Evolutionary conservation across 495 filamentous ascomycete species (phyloP).

Genomic region (Jackrogersella minutella): DNA sequence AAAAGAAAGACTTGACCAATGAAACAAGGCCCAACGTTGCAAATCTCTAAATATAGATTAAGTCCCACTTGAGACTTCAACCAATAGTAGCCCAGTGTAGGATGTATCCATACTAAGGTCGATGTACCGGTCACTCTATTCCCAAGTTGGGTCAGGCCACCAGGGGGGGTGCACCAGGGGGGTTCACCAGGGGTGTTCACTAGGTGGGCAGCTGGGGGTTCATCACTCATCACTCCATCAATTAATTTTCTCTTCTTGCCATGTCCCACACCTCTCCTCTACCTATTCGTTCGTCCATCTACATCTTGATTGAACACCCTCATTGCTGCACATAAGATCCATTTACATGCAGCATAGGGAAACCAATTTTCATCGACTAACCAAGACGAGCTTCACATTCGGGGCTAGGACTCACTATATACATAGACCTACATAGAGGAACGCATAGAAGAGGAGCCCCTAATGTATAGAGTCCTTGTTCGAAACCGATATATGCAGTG

Average conservation of each 20-base stretch:
- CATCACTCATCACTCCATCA: slow-evolving; percentile 10
- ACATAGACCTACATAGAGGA: background rate
- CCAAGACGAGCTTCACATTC: slow-evolving; percentile 4
- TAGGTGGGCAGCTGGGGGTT: too few species aligned
- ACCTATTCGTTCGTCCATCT: slow-evolving; percentile 21
- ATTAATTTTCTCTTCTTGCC: slow-evolving; percentile 8
- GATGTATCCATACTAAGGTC: slow-evolving; percentile 5
- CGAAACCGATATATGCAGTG: slow-evolving; percentile 2
- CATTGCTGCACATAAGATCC: slow-evolving; percentile 1
- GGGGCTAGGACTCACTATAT: background rate
- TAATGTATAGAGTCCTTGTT: background rate
- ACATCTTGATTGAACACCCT: slow-evolving; percentile 17
- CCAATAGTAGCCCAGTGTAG: slow-evolving; percentile 22
- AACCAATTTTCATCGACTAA: slow-evolving; percentile 3
- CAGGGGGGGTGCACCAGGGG: too few species aligned
- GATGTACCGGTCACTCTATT: slow-evolving; percentile 30
- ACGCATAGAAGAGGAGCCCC: too few species aligned
- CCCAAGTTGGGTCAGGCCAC: slow-evolving; percentile 27
- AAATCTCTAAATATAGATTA: slow-evolving; percentile 32
- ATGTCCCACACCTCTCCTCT: slow-evolving; percentile 7
- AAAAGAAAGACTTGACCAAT: slow-evolving; percentile 16
- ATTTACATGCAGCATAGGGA: slow-evolving; percentile 11
- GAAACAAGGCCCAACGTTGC: background rate
- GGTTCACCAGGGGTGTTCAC: too few species aligned
- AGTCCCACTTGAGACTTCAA: background rate